A percentile compares a stretch with the other conserved stretches of the same genome.
Conservation (phyloP, 371 early-diverging fungal species). For the Zancudomyces culisetae region DNA sequence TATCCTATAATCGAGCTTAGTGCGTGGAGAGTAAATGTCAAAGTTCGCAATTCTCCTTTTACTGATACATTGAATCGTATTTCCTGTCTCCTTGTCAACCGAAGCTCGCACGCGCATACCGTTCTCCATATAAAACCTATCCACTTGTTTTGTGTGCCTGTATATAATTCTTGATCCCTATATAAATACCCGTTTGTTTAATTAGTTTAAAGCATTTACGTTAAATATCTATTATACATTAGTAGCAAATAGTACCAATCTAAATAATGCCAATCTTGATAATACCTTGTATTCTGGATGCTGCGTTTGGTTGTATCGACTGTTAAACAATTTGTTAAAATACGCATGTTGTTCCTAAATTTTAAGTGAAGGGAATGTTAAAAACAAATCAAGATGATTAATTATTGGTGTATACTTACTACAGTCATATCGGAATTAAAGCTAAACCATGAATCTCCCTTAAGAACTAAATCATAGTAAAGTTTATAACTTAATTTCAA, state of each 20-base stretch:
- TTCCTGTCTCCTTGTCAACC: slow-evolving; percentile 33
- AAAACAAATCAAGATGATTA: too few species aligned
- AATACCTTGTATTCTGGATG: slow-evolving; percentile 24
- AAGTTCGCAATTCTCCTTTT: slow-evolving; percentile 44
- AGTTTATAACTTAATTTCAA: too few species aligned
- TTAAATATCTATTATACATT: too few species aligned
- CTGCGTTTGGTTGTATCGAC: slow-evolving; percentile 29
- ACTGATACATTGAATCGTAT: slow-evolving; percentile 36
- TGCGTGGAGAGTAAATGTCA: slow-evolving; percentile 46
- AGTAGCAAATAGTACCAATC: too few species aligned
- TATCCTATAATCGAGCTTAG: slow-evolving; percentile 48
- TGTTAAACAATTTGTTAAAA: slow-evolving; percentile 43
- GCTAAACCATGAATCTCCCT: too few species aligned
- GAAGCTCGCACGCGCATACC: slow-evolving; percentile 38
- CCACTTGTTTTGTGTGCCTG: slow-evolving; percentile 45
- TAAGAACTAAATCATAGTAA: too few species aligned
- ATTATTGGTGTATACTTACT: too few species aligned
- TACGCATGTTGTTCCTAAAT: slow-evolving; percentile 35
- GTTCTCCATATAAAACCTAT: slow-evolving; percentile 29
- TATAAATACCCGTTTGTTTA: too few species aligned
- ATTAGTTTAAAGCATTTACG: too few species aligned
- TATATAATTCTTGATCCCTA: slow-evolving; percentile 33
- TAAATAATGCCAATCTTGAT: too few species aligned
- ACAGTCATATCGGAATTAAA: slow-evolving; percentile 50
- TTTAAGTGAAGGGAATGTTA: neutral